Conservation (phyloP, 2,329 filamentous ascomycete species). For the Graphilbum ipis-grandicollis region DNA sequence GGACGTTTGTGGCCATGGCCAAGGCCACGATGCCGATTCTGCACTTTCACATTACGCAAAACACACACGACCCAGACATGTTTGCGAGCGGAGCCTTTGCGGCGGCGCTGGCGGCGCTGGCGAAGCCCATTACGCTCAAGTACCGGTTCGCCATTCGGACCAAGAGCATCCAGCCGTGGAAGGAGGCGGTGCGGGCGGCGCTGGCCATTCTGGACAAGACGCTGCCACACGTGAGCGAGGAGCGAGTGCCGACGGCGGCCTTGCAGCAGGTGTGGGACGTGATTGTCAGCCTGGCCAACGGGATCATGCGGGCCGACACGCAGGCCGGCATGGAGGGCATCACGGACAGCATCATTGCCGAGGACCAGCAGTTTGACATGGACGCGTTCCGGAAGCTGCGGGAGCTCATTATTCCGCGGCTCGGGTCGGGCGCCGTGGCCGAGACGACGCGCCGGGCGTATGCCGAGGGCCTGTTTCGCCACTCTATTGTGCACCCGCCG, state of each 20-base stretch:
- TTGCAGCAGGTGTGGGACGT: conserved; percentile 50
- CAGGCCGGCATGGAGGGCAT: conserved; percentile 25
- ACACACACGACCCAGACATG: conserved; percentile 46
- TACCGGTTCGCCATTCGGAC: conserved; percentile 61
- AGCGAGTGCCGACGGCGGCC: conserved; percentile 25
- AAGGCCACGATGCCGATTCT: conserved; percentile 64
- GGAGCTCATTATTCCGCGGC: conserved; percentile 53
- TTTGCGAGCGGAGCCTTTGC: conserved; percentile 52
- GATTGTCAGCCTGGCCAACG: conserved; percentile 46
- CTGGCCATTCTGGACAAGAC: conserved; percentile 51
- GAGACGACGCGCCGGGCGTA: conserved; percentile 53
- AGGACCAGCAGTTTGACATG: conserved; percentile 73
- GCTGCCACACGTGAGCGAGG: conserved; percentile 39
- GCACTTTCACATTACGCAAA: conserved; percentile 38
- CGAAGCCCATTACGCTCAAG: conserved; percentile 56
- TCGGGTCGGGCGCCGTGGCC: conserved; percentile 49
- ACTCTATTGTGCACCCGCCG: conserved; percentile 61
- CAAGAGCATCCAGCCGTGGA: conserved; percentile 60
- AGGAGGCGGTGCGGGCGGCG: conserved; percentile 54
- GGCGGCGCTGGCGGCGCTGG: conserved; percentile 47
- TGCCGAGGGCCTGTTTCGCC: conserved; percentile 59
- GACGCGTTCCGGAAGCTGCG: conserved; percentile 51
- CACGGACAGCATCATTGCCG: conserved; percentile 23
- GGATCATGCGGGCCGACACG: conserved; percentile 51
- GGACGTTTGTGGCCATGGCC: conserved; percentile 79